Evolutionary conservation across 1,284 basidiomycete genomes (phyloP), one percentile per base, ranked within the genome.

Genomic region (Apiotrichum porosum): DNA sequence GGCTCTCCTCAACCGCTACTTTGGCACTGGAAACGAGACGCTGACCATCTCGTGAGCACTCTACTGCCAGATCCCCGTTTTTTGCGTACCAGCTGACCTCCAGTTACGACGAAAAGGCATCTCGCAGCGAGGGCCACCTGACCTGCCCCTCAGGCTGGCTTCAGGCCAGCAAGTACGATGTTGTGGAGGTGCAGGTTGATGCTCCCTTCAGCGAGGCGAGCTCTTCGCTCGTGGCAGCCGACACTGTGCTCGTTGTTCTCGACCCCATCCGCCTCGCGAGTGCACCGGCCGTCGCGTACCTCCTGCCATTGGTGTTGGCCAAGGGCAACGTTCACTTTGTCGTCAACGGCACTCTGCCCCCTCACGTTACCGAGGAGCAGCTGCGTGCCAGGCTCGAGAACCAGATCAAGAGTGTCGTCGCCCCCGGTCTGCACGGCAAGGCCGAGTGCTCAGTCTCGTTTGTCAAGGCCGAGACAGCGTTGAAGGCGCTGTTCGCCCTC

Each of bases 201-300:
- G 44, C 37, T 1, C 41, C 34, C 1, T 24, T 34, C n/a, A 28
- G 47, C 13, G 47, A 40, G 6, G 44, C 34, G 26, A 15, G 14
- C 21, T 47, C 47, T 21, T 47, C 47, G 17, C 36, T 42, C 12
- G 12, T 52, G 4, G 37, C 43, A 9, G 23, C 41, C 13, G 71
- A 74, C 44, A 49, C 65, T 5, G 42, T 54, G 12, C 41, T 71
- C 9, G n/a, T 74, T 22, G 61, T 73, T n/a, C 51, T 71, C 23
- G 68, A 70, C 49, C 72, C 65, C 15, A 61, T 69, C 37, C 62
- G 65, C 5, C 62, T 63, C 3, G 47, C 51, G 1, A 52, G 57
- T 9, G 61, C 56, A 9, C 40, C 43, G 18, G 31, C 66, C 22
- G 36, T 47, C 18, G 31, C 28, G 21, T 30, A 45, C 12, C 37